Percentiles rank a stretch among this genome's conserved stretches.
These are phyloP conservation scores for Nelumbo lutea DNA, from an alignment of 164 flowering plant genomes.

Conservation along the genomic window DNA sequence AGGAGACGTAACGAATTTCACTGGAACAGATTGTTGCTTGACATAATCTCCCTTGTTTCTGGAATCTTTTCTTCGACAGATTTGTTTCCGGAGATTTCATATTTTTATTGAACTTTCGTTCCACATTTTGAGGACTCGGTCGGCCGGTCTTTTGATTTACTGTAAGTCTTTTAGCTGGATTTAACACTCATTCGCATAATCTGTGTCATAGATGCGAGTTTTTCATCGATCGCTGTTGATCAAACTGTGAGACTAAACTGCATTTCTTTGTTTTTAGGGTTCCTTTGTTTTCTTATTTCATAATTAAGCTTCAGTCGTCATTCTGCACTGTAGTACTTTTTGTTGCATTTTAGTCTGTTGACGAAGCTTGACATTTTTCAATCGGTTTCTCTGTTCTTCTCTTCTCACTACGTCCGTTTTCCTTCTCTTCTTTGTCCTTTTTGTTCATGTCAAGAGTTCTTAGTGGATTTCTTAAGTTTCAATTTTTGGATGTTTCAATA, in stretches of 20 bases:
- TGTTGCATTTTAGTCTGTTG: neutral
- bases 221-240: neutral
- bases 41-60: neutral
- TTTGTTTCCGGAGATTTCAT: neutral
- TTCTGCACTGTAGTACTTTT: neutral
- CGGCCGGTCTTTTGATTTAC: constrained; percentile 12
- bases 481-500: neutral
- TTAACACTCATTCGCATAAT: neutral
- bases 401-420: neutral
- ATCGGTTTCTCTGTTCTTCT: neutral
- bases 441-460: neutral
- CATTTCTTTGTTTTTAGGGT: neutral
- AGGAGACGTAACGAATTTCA: neutral
- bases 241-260: neutral
- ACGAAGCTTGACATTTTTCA: neutral
- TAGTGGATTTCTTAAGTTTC: constrained; percentile 4
- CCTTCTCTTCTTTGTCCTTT: neutral
- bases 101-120: constrained; percentile 2
- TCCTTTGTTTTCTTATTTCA: neutral
- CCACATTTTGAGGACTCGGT: constrained; percentile 6
- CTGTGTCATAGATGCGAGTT: neutral
- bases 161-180: constrained; percentile 8
- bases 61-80: neutral
- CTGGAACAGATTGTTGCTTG: constrained; percentile 1
- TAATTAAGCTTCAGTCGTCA: neutral